A percentile compares a stretch with the other conserved stretches of the same genome.
phyloP scores from a whole-genome alignment of 768 basidiomycete genomes.

The Leccinum variicolor region DNA sequence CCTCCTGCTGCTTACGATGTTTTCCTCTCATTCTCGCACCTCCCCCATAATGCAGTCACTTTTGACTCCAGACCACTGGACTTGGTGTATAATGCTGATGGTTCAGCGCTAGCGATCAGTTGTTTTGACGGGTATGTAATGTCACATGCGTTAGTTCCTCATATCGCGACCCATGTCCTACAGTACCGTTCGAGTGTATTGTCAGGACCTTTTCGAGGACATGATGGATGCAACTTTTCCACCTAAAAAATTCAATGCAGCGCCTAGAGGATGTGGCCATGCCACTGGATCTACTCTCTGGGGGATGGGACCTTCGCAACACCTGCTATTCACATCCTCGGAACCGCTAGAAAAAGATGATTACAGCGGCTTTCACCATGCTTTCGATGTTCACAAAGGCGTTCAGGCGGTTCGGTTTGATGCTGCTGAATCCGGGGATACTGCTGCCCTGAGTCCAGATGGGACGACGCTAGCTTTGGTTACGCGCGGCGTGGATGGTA shows the following conservation, averaged over 20 bases:
- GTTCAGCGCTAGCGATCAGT: slow-evolving; percentile 36
- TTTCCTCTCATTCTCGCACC: slow-evolving; percentile 1
- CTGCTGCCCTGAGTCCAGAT: slow-evolving; percentile 41
- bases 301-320: slow-evolving; percentile 41
- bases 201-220: slow-evolving; percentile 23
- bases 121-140: slow-evolving; percentile 28
- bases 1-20: background rate
- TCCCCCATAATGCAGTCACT: slow-evolving; percentile 13
- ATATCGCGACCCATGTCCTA: background rate
- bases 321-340: slow-evolving; percentile 53
- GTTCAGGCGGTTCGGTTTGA: slow-evolving; percentile 35
- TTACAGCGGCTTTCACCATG: slow-evolving; percentile 45
- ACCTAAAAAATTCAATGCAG: slow-evolving; percentile 11
- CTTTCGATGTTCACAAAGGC: slow-evolving; percentile 40
- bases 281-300: slow-evolving; percentile 49
- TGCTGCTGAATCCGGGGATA: slow-evolving; percentile 52
- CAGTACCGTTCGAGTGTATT: slow-evolving; percentile 23
- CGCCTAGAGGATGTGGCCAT: slow-evolving; percentile 20
- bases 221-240: slow-evolving; percentile 12
- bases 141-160: background rate
- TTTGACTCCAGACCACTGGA: slow-evolving; percentile 38
- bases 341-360: slow-evolving; percentile 35
- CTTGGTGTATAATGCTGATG: slow-evolving; percentile 43
- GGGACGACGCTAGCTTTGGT: slow-evolving; percentile 38
- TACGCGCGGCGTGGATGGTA: slow-evolving; percentile 21